A percentile compares a stretch with the other conserved stretches of the same genome.
Evolutionary conservation across 192 early-diverging fungal genomes (phyloP).

Genomic region (Coemansia sp.): DNA sequence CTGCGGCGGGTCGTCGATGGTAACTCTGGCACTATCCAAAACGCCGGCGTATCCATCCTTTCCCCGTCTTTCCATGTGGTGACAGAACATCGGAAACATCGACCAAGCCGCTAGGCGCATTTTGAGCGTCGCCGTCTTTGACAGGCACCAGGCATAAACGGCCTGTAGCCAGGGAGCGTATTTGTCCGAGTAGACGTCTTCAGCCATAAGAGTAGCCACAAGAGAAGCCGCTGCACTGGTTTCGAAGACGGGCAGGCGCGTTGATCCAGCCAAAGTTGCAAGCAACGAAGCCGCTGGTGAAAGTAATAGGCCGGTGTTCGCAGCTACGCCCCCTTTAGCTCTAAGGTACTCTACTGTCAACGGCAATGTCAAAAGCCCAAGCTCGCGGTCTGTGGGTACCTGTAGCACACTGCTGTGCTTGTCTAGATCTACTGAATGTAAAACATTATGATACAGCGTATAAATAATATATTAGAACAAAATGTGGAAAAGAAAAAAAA

Average conservation of each 20-base stretch:
- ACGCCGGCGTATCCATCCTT: slow-evolving; percentile 20
- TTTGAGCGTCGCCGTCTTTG: slow-evolving; percentile 15
- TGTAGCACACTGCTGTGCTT: background rate
- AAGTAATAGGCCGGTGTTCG: background rate
- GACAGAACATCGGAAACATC: slow-evolving; percentile 44
- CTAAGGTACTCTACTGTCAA: background rate
- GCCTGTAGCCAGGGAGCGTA: slow-evolving; percentile 29
- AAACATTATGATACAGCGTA: background rate
- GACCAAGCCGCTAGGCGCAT: slow-evolving; percentile 40
- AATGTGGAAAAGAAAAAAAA: background rate
- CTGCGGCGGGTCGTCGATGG: slow-evolving; percentile 37
- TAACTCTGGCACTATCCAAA: slow-evolving; percentile 23
- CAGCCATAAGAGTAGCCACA: slow-evolving; percentile 10
- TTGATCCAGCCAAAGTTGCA: background rate
- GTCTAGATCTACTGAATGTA: background rate
- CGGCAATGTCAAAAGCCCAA: slow-evolving; percentile 15
- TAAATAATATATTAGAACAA: slow-evolving; percentile 12
- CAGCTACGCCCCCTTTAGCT: background rate
- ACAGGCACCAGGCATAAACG: slow-evolving; percentile 25
- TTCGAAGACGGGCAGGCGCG: background rate
- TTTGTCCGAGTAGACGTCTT: slow-evolving; percentile 17
- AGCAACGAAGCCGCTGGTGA: background rate
- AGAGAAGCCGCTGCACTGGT: slow-evolving; percentile 17
- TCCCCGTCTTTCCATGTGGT: slow-evolving; percentile 2
- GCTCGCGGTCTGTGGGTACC: background rate